Percentiles rank a stretch among this genome's conserved stretches.
These are phyloP conservation scores for Leishmania gerbilli DNA, from an alignment of 208 protist genomes.

Conservation along the genomic window DNA sequence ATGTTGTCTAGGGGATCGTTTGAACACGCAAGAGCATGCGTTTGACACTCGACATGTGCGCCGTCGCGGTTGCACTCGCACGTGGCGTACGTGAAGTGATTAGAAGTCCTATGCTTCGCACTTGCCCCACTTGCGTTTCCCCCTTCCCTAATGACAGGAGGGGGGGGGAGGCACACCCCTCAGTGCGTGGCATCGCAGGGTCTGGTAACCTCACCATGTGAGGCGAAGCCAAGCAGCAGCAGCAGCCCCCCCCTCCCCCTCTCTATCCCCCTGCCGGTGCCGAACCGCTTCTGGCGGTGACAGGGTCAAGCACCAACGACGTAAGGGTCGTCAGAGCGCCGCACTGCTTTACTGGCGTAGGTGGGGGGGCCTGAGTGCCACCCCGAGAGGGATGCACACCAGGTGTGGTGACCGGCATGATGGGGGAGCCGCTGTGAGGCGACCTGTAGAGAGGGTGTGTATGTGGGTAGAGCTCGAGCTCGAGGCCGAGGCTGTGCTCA, in stretches of 20 bases:
- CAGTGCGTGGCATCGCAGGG: too few relatives aligned
- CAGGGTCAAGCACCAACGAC: background rate
- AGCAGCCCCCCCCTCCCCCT: background rate
- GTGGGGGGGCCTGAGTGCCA: background rate
- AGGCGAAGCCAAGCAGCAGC: background rate
- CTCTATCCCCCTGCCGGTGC: background rate
- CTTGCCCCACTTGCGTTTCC: background rate
- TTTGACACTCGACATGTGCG: too few relatives aligned
- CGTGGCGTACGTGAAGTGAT: background rate
- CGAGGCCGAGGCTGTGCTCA: background rate
- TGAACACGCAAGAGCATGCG: too few relatives aligned
- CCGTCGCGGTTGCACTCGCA: background rate
- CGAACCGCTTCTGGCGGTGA: background rate
- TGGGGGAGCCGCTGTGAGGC: background rate
- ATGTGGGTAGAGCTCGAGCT: too few relatives aligned
- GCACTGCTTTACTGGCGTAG: background rate
- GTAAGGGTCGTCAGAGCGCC: background rate
- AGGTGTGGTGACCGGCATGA: background rate
- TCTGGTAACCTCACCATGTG: background rate
- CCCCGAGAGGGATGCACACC: background rate
- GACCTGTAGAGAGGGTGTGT: background rate
- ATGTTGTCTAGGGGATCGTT: too few relatives aligned
- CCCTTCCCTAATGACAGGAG: background rate
- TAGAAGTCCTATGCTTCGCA: background rate
- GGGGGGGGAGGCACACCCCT: background rate